Percentiles rank a stretch among this genome's conserved stretches.
These are phyloP conservation scores for Capronia coronata DNA, from an alignment of 2,329 filamentous ascomycete genomes.

Conservation along the genomic window DNA sequence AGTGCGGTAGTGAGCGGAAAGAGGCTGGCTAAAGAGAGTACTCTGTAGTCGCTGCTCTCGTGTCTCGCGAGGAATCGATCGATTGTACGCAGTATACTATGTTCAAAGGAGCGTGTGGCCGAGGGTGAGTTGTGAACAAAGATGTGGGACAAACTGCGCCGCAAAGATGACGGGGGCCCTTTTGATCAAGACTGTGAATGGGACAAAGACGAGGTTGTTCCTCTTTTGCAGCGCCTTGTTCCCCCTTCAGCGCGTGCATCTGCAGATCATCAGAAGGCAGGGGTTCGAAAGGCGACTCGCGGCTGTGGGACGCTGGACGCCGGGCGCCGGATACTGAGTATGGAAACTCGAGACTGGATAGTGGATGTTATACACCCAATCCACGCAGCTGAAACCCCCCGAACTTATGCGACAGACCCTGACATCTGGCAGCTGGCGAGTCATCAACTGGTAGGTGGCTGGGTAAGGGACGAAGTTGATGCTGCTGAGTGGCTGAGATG, in stretches of 20 bases:
- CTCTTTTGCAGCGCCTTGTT: background rate
- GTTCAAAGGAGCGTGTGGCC: background rate
- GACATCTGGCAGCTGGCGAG: too few species aligned
- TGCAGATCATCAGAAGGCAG: background rate
- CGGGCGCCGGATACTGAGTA: too few species aligned
- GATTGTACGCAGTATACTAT: background rate
- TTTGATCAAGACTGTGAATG: background rate
- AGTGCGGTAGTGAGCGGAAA: background rate
- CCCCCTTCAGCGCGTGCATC: too few species aligned
- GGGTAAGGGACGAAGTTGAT: background rate
- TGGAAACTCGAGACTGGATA: too few species aligned
- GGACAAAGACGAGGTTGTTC: background rate
- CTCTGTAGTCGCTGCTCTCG: too few species aligned
- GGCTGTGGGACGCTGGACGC: background rate
- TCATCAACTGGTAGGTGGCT: background rate
- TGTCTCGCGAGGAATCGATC: background rate
- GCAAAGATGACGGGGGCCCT: slow-evolving; percentile 8
- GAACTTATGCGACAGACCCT: too few species aligned
- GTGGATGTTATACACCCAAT: too few species aligned
- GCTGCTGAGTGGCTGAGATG: too few species aligned
- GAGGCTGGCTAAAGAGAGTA: too few species aligned
- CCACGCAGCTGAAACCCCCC: background rate
- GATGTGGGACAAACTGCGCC: slow-evolving; percentile 9
- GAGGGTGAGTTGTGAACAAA: background rate
- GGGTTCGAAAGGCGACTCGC: background rate